Evolutionary conservation across 2,329 filamentous ascomycete species (phyloP).

Genomic region (Aspergillus novoparasiticus): DNA sequence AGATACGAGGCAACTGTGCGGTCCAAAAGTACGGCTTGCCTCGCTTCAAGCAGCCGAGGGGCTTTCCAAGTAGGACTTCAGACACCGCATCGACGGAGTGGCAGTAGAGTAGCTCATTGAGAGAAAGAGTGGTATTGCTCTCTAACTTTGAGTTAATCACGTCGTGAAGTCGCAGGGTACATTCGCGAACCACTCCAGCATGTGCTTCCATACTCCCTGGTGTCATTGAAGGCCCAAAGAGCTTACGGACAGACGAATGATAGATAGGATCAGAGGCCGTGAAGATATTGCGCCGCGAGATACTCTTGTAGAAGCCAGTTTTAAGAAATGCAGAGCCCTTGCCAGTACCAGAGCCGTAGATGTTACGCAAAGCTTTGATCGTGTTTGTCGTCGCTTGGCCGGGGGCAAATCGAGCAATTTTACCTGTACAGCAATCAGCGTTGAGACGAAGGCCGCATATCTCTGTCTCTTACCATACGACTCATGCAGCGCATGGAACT

Average conservation of each 20-base stretch:
- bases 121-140: constrained; percentile 10
- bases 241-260: constrained; percentile 26
- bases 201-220: constrained; percentile 26
- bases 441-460: too few relatives aligned
- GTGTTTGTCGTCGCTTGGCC: constrained; percentile 30
- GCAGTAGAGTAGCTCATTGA: constrained; percentile 29
- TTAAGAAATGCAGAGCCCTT: constrained; percentile 27
- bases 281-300: constrained; percentile 29
- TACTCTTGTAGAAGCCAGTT: constrained; percentile 26
- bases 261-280: constrained; percentile 27
- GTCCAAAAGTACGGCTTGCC: constrained; percentile 31
- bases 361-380: constrained; percentile 25
- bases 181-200: constrained; percentile 24
- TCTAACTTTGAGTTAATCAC: constrained; percentile 17
- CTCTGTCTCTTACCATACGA: constrained; percentile 18
- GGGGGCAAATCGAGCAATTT: constrained; percentile 25
- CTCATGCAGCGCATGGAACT: constrained; percentile 22
- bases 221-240: constrained; percentile 27
- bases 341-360: constrained; percentile 24
- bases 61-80: constrained; percentile 28
- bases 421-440: constrained; percentile 13
- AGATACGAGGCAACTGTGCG: constrained; percentile 29
- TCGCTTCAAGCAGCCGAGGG: constrained; percentile 26
- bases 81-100: constrained; percentile 30
- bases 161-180: constrained; percentile 23